Percentiles rank a stretch among this genome's conserved stretches.
These are phyloP conservation scores for Penicillium freii DNA, from an alignment of 2,329 filamentous ascomycete species.

Conservation along the genomic window DNA sequence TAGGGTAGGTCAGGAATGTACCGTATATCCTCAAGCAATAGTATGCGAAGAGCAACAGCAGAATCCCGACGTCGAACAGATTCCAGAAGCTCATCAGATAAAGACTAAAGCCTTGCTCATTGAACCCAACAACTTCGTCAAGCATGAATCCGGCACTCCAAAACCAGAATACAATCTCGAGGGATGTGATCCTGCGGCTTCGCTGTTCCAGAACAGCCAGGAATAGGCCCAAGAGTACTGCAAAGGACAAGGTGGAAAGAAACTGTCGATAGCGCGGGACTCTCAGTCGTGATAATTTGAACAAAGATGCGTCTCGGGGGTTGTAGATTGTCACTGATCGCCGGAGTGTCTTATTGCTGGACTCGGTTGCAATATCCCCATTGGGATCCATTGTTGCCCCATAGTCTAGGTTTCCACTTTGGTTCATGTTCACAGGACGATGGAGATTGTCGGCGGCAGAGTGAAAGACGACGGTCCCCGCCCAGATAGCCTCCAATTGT, in stretches of 20 bases:
- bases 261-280: constrained; percentile 91
- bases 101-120: constrained; percentile 91
- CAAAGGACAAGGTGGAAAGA: constrained; percentile 82
- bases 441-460: constrained; percentile 83
- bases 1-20: constrained; percentile 73
- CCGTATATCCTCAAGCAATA: constrained; percentile 87
- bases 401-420: constrained; percentile 23
- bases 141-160: constrained; percentile 98
- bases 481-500: constrained; percentile 96
- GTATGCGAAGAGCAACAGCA: constrained; percentile 81
- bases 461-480: constrained; percentile 91
- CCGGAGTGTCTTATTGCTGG: constrained; percentile 39
- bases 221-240: constrained; percentile 79
- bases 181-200: constrained; percentile 73
- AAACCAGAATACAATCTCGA: constrained; percentile 93
- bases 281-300: constrained; percentile 85
- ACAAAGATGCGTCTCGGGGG: constrained; percentile 81
- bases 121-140: constrained; percentile 93
- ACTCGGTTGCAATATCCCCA: constrained; percentile 18
- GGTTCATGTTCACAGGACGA: constrained; percentile 51
- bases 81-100: constrained; percentile 99
- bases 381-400: constrained; percentile 28
- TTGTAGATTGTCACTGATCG: constrained; percentile 86
- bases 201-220: constrained; percentile 74
- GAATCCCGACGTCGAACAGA: constrained; percentile 85